Evolutionary conservation across 805 yeast species (phyloP), one percentile per base, ranked within the genome.

Genomic region (Kazachstania africana): DNA sequence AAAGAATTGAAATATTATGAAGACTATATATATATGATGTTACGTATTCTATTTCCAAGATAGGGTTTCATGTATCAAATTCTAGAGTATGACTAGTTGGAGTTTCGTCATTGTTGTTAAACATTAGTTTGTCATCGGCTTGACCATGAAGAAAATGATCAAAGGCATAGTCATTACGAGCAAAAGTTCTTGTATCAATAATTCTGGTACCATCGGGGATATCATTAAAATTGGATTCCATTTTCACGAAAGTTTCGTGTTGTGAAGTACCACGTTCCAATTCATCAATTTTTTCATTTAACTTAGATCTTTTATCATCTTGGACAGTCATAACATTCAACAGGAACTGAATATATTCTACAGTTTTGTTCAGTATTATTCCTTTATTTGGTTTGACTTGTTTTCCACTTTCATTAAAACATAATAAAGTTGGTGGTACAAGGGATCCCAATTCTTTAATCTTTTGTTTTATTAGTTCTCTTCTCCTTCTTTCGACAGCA

Each of bases 401-500:
- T 66, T 60, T 78, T 3, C 69, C 68, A 26, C 52, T 56, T 15
- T 50, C 57, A 32, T 59, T 57, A 28, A 66, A 59, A 34, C 68
- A 65, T 16, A 80, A 54, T 37, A 81, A 52, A 3, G 79, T 65
- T 1, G 84, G 88, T 1, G 96, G 96, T 1, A 87, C 80, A 29
- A 87, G 63, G 16, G 69, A 57, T 1, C 94, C 88, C 45, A 87
- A 62, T 44, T 83, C 94, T 50, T 79, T 78, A 39, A 87, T 85
- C 45, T 82, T 75, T 47, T 81, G 93, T 52, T 87, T 85, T 48
- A 87, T 87, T 44, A 83, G 65, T 53, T 88, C 97, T 39, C 97
- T 67, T 49, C 97, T 69, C 44, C 95, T 67, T 45, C 95, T 68
- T 55, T 87, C 97, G 4, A 87, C 96, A 1, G 94, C 95, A 50